Base-by-base conservation (phyloP, 352 stramenopile species). In the Globisporangium recalcitrans region DNA sequence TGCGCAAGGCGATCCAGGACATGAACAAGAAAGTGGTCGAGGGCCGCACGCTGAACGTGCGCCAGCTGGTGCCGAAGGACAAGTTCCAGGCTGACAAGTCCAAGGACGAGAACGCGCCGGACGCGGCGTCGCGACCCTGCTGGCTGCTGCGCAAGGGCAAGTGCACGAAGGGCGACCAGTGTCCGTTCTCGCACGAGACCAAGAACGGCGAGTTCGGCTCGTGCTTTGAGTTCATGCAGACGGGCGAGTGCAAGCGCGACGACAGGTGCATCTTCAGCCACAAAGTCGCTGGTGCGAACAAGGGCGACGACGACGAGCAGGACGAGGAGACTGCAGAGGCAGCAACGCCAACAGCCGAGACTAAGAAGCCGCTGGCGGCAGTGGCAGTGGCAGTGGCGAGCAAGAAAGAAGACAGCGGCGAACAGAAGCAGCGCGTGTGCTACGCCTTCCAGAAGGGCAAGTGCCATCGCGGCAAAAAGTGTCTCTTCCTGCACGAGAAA, bases 201-300 rank as follows among this genome's bases (percentile, higher is more conserved):
- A 84, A 90, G 65, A 70, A 82, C 60, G 80, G 78, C 53, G 77
- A 89, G 19, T 90, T 84, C 52, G 83, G 83, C 62, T 88, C 80
- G 58, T 92, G 83, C 73, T 92, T 92, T 60, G 79, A 92, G 65
- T 92, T 82, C 53, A 77, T 81, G 58, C 83, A 92, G 60, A 89
- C 77, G 21, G 80, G 83, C 4, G 69, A 62, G 19, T 92, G 83
- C 64, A 90, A 88, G 69, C 75, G 72, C 11, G 83, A 81, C 40
- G 77, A 88, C 64, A 81, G 71, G 27, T 93, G 83, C 67, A 90
- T 89, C 57, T 93, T 91, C 44, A 72, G 63, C 10, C 83, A 93
- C 38, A 70, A 68, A 8, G 59, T 64, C n/a, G 47, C 44, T 10
- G 57, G 42, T 9, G 58, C 29, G 19, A 48, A 27, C 19, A 44